Base-by-base conservation (phyloP, 1,139 yeast genomes). In the Geotrichum aggregatum region DNA sequence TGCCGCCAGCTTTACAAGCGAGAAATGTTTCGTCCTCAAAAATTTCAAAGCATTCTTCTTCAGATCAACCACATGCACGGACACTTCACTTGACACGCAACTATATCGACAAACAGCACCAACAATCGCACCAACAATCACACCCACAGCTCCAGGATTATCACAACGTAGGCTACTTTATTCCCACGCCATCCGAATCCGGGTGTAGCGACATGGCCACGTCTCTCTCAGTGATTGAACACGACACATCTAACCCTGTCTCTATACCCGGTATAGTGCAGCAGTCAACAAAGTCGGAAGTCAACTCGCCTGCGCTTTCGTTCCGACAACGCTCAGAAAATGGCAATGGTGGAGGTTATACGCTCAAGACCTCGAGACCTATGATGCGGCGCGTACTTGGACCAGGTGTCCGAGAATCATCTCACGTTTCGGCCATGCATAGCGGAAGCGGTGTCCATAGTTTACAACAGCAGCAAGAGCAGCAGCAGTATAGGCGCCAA, bases 121-220 rank as follows among this genome's bases (percentile, higher is more conserved):
- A 46, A 30, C 30, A 45, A 28, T 24, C 24, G 35, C 22, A 46
- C 7, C 30, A 46, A 28, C 22, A 22, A n/a, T 36, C 30, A 11
- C 19, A n/a, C 14, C 49, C 30, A 38, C 18, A 36, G 26, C 42
- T 24, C 8, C 28, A 46, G n/a, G 50, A 52, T 24, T 39, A 31
- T n/a, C 34, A 30, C 13, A 45, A 49, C 30, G 49, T 47, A 2
- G 39, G 38, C 11, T 48, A 54, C 24, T 63, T 63, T 40, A 60
- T 63, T 51, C 67, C 66, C 7, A 64, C 67, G 2, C 67, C 67
- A 2, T 61, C 65, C 13, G 67, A 64, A 48, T 60, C 64, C 34
- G 65, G 65, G 3, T 56, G 63, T 16, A 59, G 63, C 36, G 63
- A 60, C 44, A 16, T 26, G 21, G 24, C 14, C 5, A 2, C 13